Evolutionary conservation across 208 protist species (phyloP), one percentile per base, ranked within the genome.

Genomic region (Porcisia deanei): DNA sequence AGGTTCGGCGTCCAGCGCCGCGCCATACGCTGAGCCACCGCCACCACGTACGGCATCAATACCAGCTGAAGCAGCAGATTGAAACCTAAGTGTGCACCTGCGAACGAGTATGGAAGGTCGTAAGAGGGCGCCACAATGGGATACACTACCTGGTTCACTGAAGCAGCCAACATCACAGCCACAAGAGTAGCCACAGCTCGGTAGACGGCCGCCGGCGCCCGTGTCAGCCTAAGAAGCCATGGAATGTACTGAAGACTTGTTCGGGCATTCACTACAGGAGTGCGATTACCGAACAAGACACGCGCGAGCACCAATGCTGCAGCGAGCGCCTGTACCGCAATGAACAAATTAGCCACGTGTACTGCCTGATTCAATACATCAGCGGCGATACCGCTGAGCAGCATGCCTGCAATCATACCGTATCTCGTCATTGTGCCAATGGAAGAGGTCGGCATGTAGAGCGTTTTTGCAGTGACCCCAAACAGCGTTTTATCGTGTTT

Each of bases 401-500:
- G 18, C 73, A 90, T 74, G 37, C 86, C 86, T 0, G 77, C 73
- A 39, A 85, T 73, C 61, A 78, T 54, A 54, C 85, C 83, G 61
- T 81, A 84, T 4, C 63, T 61, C 2, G 74, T 7, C 30, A 68
- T 68, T 7, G 68, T 55, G 0, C 60, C 57, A 0, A 81, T 45
- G 8, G 69, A 34, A 0, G 41, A 54, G 22, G 72, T 61, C 0
- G 81, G 9, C 53, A 71, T 69, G 49, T 64, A 60, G 37, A 84
- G 69, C 3, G 73, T 55, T 3, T 63, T 54, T 5, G 53, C 64
- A 22, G 78, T 60, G 30, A 67, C 68, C 6, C 34, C 72, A 25
- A 85, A 86, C 55, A 86, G 80, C 34, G 77, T 77, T 67, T 91
- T 91, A 10, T 78, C 73, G 54, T 96, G 91, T 1, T 85, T 79